phyloP scores from a whole-genome alignment of 2,329 filamentous ascomycete genomes.

The Pseudogymnoascus sp. region DNA sequence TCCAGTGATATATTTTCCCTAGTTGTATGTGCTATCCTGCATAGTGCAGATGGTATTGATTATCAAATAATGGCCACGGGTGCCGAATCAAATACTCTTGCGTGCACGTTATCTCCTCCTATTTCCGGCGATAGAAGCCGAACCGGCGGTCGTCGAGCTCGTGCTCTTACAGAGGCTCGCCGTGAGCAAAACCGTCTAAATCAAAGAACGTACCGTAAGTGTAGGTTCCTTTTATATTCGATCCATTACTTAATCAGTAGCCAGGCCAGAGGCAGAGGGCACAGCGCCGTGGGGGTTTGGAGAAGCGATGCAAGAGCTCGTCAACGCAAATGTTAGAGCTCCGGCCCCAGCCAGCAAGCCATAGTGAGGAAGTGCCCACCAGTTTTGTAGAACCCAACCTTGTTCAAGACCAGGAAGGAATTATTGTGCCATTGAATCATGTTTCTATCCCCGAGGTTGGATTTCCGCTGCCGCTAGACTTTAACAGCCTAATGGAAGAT shows the following conservation, averaged over 20 bases:
- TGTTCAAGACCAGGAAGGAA: background rate
- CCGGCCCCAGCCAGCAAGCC: background rate
- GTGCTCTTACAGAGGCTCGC: slow-evolving; percentile 30
- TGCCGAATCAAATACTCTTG: background rate
- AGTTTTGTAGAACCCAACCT: background rate
- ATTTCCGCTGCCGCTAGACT: background rate
- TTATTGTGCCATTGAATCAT: background rate
- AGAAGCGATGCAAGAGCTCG: background rate
- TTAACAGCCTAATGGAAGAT: background rate
- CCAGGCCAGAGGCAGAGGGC: slow-evolving; percentile 18
- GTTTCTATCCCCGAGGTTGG: background rate
- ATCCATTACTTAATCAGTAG: background rate
- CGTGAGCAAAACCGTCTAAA: slow-evolving; percentile 32
- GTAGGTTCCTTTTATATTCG: background rate
- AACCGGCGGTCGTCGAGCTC: slow-evolving; percentile 17
- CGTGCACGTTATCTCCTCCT: background rate
- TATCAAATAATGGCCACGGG: background rate
- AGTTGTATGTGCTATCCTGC: background rate
- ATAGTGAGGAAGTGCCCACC: background rate
- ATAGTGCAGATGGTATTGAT: background rate
- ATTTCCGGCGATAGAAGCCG: background rate
- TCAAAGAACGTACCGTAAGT: slow-evolving; percentile 31
- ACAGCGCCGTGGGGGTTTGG: background rate
- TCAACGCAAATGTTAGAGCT: background rate
- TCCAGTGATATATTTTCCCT: background rate